Evolutionary conservation across 345 rosid species (phyloP).

Genomic region (Ceriops zippeliana): DNA sequence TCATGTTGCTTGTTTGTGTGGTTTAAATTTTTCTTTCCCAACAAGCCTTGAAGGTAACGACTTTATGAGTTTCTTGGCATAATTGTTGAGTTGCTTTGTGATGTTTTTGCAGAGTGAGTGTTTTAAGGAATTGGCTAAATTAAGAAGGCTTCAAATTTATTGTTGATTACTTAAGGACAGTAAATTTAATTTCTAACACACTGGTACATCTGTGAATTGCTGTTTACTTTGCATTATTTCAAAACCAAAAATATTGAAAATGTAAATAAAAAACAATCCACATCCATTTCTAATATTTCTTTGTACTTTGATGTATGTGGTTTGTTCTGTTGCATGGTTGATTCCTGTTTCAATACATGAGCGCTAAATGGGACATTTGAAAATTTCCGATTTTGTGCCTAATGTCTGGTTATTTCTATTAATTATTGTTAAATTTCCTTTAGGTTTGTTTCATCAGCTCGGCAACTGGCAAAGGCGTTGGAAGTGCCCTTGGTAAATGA

Average conservation of each 20-base stretch:
- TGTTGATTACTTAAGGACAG: too few relatives aligned
- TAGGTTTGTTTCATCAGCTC: slow-evolving; percentile 96
- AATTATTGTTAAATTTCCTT: slow-evolving; percentile 15
- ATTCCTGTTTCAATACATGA: not conserved
- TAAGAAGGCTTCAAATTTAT: too few relatives aligned
- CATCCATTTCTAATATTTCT: too few relatives aligned
- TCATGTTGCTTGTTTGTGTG: not conserved
- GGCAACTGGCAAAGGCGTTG: slow-evolving; percentile 93
- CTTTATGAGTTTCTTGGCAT: not conserved
- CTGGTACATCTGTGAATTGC: too few relatives aligned
- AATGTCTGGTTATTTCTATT: not conserved
- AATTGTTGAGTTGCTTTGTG: too few relatives aligned
- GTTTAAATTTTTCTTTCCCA: not conserved
- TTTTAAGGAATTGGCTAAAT: too few relatives aligned
- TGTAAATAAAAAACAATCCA: too few relatives aligned
- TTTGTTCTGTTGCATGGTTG: not conserved
- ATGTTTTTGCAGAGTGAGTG: too few relatives aligned
- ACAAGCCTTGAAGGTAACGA: not conserved
- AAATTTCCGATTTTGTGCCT: not conserved
- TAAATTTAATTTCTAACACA: too few relatives aligned
- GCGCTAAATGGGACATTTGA: not conserved
- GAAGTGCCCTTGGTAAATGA: slow-evolving; percentile 98
- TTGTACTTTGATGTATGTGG: not conserved
- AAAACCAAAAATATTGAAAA: too few relatives aligned
- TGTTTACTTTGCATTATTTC: too few relatives aligned